Conservation (phyloP, 1,284 basidiomycete genomes). For the Sanghuangporus sanghuang region DNA sequence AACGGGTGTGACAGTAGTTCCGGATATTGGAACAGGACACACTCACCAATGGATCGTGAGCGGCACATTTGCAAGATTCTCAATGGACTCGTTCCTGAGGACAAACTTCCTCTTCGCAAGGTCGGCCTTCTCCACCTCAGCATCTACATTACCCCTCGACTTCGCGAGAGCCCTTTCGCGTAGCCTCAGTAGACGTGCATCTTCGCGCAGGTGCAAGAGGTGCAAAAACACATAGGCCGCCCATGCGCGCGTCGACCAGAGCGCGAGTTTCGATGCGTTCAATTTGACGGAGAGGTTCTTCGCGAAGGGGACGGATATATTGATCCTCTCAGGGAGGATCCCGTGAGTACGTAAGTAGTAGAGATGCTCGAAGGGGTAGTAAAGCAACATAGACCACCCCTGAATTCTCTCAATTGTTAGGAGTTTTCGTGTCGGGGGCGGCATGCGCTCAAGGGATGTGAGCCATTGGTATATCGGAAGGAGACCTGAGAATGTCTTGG, state of each 20-base stretch:
- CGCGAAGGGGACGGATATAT: conserved; percentile 35
- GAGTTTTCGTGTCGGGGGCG: conserved; percentile 60
- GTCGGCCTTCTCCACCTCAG: conserved; percentile 49
- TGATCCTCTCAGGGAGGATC: conserved; percentile 51
- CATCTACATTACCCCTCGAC: conserved; percentile 41
- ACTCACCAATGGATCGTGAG: conserved; percentile 79
- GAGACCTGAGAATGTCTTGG: conserved; percentile 41
- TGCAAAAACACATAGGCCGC: conserved; percentile 70
- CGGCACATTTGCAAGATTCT: conserved; percentile 74
- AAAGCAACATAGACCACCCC: conserved; percentile 79
- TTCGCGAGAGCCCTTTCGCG: conserved; percentile 52
- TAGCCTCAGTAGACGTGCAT: conserved; percentile 50
- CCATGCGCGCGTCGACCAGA: conserved; percentile 79
- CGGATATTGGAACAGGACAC: neutral
- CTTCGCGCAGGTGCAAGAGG: conserved; percentile 64
- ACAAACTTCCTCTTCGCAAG: conserved; percentile 59
- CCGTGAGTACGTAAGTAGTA: conserved; percentile 64
- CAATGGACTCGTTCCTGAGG: conserved; percentile 67
- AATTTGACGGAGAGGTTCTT: conserved; percentile 33
- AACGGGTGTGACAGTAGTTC: neutral
- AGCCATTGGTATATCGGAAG: conserved; percentile 78
- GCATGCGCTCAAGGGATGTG: conserved; percentile 60
- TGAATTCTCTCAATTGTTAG: conserved; percentile 77
- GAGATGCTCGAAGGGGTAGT: conserved; percentile 78
- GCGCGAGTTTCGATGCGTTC: conserved; percentile 41